Conservation (phyloP, 768 basidiomycete genomes). For the Tulasnella calospora region DNA sequence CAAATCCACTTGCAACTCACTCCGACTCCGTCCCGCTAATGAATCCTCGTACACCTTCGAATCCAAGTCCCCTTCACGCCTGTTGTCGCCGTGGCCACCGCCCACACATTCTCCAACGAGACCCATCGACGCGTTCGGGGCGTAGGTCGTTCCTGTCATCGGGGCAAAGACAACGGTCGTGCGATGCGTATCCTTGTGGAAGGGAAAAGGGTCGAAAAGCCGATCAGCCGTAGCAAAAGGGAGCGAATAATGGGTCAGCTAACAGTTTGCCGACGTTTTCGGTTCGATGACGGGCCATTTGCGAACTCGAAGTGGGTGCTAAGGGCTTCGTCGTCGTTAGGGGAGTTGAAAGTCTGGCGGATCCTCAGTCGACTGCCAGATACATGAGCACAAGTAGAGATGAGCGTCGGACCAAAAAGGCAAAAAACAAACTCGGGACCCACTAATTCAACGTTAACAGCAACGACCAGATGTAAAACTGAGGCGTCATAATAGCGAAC, state of each 20-base stretch:
- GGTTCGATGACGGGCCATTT: not conserved
- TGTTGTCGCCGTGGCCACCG: not conserved
- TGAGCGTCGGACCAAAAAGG: not conserved
- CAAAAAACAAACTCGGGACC: not conserved
- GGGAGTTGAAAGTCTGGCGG: not conserved
- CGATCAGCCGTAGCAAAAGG: not conserved
- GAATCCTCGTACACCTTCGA: not conserved
- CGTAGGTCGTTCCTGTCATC: not conserved
- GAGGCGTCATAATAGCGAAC: not conserved
- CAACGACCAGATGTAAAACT: not conserved
- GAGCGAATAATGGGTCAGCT: not conserved
- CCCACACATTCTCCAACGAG: not conserved
- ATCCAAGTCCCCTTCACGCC: not conserved
- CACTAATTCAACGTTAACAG: slow-evolving; percentile 12
- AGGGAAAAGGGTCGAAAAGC: not conserved
- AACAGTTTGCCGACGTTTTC: not conserved
- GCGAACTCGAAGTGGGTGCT: not conserved
- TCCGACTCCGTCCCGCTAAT: not conserved
- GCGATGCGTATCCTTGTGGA: not conserved
- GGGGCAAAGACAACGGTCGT: not conserved
- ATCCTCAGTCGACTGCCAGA: not conserved
- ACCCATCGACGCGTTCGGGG: not conserved
- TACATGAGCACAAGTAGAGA: not conserved
- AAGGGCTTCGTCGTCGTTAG: not conserved
- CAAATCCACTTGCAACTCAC: not conserved